phyloP scores from a whole-genome alignment of 495 filamentous ascomycete genomes.

The Friedmanniomyces endolithicus region DNA sequence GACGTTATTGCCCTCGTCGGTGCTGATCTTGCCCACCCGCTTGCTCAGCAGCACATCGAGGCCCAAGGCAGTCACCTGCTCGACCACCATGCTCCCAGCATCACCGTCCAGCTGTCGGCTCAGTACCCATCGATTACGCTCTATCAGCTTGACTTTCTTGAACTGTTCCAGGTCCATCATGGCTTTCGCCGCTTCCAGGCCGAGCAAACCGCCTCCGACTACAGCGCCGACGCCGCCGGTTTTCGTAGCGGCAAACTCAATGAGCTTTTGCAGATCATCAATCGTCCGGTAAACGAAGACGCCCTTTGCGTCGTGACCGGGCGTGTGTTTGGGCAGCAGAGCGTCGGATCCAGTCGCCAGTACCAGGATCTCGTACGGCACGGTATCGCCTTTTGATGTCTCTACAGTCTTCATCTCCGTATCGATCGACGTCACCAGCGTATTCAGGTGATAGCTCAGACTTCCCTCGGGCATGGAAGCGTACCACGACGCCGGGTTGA shows the following conservation, averaged over 20 bases:
- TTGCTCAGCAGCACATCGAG: slow-evolving; percentile 75
- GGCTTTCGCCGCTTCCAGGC: slow-evolving; percentile 87
- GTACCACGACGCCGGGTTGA: slow-evolving; percentile 83
- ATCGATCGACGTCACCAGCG: slow-evolving; percentile 60
- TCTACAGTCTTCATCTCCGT: slow-evolving; percentile 50
- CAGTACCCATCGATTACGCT: slow-evolving; percentile 82
- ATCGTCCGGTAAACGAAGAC: slow-evolving; percentile 95
- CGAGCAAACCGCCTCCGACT: slow-evolving; percentile 83
- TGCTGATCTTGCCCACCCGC: slow-evolving; percentile 60
- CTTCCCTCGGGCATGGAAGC: slow-evolving; percentile 47
- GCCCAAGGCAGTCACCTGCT: slow-evolving; percentile 70
- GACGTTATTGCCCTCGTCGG: slow-evolving; percentile 52
- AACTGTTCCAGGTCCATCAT: slow-evolving; percentile 83
- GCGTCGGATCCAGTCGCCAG: slow-evolving; percentile 89
- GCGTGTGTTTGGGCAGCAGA: slow-evolving; percentile 64
- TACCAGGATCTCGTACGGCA: slow-evolving; percentile 80
- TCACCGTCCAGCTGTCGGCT: slow-evolving; percentile 77
- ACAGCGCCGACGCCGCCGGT: slow-evolving; percentile 64
- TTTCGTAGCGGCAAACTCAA: slow-evolving; percentile 52
- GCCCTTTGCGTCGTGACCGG: slow-evolving; percentile 72
- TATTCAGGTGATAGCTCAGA: slow-evolving; percentile 76
- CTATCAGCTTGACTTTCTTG: slow-evolving; percentile 67
- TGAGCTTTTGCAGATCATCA: slow-evolving; percentile 69
- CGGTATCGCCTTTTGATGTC: slow-evolving; percentile 55
- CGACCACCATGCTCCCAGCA: slow-evolving; percentile 71